These are phyloP conservation scores for Nemania bipapillata DNA, from an alignment of 2,329 filamentous ascomycete species.

Conservation along the genomic window DNA sequence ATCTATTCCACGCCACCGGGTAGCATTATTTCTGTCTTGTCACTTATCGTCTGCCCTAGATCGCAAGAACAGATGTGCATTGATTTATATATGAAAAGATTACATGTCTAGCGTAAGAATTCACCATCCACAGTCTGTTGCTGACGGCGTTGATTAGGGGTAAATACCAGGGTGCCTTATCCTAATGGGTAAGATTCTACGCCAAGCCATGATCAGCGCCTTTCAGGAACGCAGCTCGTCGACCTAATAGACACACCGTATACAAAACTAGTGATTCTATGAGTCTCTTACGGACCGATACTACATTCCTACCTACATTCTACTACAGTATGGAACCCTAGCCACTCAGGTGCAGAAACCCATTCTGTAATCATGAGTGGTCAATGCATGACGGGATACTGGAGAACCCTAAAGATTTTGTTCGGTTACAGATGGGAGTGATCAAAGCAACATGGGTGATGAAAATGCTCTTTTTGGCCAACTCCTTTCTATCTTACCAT, in stretches of 20 bases:
- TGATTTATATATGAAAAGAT: background rate
- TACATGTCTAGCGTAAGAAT: background rate
- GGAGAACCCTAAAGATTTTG: background rate
- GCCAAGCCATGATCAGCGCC: slow-evolving; percentile 5
- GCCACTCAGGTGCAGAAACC: background rate
- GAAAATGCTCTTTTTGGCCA: background rate
- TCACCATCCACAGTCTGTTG: background rate
- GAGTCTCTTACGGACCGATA: background rate
- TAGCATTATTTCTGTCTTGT: background rate
- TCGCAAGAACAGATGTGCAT: background rate
- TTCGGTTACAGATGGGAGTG: background rate
- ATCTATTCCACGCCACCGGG: background rate
- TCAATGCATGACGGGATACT: background rate
- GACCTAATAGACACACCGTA: background rate
- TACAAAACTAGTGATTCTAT: background rate
- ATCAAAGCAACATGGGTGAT: background rate
- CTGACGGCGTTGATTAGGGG: background rate
- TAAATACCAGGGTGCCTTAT: background rate
- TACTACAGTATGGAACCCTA: background rate
- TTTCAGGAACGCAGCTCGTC: background rate
- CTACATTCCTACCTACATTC: background rate
- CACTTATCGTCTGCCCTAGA: background rate
- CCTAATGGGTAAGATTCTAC: background rate
- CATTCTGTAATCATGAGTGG: background rate
- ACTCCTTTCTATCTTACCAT: no score